These are phyloP conservation scores for Backusella liffmaniae DNA, from an alignment of 192 early-diverging fungal genomes.

Conservation along the genomic window DNA sequence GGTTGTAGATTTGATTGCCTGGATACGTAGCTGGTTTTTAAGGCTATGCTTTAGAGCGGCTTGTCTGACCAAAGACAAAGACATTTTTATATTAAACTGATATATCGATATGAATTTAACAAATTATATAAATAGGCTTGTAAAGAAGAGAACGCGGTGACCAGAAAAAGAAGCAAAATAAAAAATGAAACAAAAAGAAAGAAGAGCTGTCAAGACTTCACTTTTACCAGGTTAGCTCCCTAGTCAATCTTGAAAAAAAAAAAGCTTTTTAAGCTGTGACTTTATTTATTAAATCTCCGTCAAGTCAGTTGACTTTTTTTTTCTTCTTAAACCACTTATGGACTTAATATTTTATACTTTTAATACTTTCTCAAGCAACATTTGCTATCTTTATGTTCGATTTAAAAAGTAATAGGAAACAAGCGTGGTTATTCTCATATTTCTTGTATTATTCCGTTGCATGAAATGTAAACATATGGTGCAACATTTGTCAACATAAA, in stretches of 20 bases:
- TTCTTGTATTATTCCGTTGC: not conserved
- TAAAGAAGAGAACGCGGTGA: not conserved
- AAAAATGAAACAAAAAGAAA: not conserved
- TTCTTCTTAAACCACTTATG: not conserved
- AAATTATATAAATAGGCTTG: not conserved
- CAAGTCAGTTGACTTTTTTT: not conserved
- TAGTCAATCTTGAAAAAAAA: not conserved
- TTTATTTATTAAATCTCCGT: not conserved
- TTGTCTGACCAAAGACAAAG: not conserved
- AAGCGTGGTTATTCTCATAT: not conserved
- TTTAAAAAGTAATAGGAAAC: not conserved
- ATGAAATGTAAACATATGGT: not conserved
- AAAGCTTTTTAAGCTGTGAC: not conserved
- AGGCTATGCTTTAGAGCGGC: not conserved
- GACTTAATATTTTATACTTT: not conserved
- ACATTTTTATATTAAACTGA: conserved; percentile 2
- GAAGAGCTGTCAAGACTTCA: conserved; percentile 1
- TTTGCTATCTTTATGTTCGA: not conserved
- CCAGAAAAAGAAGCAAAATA: not conserved
- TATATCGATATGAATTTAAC: not conserved
- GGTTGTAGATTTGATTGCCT: not conserved
- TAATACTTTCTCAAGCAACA: not conserved
- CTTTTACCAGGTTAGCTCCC: not conserved
- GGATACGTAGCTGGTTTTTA: not conserved
- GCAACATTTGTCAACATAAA: not conserved